Conservation (phyloP, 805 yeast genomes). For the Monosporozyma servazzii region DNA sequence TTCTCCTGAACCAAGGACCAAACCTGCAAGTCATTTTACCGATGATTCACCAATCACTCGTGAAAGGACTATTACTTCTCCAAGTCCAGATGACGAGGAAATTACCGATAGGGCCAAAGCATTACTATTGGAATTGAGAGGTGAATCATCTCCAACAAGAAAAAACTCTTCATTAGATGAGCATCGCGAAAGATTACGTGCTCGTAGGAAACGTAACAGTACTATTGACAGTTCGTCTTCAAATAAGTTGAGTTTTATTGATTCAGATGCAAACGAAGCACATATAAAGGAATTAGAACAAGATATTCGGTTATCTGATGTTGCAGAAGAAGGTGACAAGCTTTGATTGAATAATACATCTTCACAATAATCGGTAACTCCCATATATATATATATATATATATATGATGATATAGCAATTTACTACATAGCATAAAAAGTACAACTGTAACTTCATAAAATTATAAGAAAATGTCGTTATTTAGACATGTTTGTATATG, state of each 20-base stretch:
- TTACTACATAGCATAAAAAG: neutral
- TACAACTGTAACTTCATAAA: neutral
- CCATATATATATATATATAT: neutral
- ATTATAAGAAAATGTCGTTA: neutral
- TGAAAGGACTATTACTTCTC: neutral
- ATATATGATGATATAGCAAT: neutral
- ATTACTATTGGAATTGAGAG: slow-evolving; percentile 52
- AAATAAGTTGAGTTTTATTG: slow-evolving; percentile 14
- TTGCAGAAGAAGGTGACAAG: neutral
- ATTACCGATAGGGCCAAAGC: slow-evolving; percentile 47
- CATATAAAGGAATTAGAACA: neutral
- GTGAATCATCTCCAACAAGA: slow-evolving; percentile 22
- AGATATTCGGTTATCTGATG: neutral
- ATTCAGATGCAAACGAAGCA: neutral
- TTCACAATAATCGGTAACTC: neutral
- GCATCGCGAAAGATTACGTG: slow-evolving; percentile 24
- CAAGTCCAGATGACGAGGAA: slow-evolving; percentile 22
- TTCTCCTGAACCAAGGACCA: slow-evolving; percentile 15
- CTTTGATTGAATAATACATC: neutral
- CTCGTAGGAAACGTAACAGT: slow-evolving; percentile 17
- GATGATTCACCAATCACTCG: slow-evolving; percentile 7
- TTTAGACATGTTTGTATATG: no score
- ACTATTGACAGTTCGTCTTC: slow-evolving; percentile 3
- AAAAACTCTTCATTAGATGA: slow-evolving; percentile 17
- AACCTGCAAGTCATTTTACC: neutral